A percentile compares a stretch with the other conserved stretches of the same genome.
These are phyloP conservation scores for Rhodamnia rubescens DNA, from an alignment of 345 rosid species.

Conservation along the genomic window DNA sequence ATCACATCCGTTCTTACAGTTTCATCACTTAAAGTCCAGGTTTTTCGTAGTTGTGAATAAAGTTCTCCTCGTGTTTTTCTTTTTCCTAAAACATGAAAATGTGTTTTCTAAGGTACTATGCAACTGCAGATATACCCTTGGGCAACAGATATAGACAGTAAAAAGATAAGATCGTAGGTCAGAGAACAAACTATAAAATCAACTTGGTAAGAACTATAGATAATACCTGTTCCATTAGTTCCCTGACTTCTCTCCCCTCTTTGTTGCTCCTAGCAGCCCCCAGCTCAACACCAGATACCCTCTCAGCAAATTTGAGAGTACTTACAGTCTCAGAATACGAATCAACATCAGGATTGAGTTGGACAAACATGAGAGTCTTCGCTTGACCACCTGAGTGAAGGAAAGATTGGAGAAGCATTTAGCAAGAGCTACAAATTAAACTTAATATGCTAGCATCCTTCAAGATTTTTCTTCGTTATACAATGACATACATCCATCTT, in stretches of 20 bases:
- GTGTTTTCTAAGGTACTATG: background rate
- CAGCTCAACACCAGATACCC: conserved; percentile 95
- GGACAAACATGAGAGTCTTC: conserved; percentile 95
- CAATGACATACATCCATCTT: background rate
- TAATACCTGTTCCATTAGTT: conserved; percentile 85
- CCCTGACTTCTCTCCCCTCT: conserved; percentile 84
- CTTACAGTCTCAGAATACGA: conserved; percentile 88
- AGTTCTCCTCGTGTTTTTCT: background rate
- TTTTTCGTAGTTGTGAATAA: background rate
- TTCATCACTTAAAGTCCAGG: background rate
- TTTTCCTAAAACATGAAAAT: background rate
- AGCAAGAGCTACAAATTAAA: background rate
- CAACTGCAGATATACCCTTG: background rate
- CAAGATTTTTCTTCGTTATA: background rate
- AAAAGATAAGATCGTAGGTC: background rate
- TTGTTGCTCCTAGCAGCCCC: conserved; percentile 88
- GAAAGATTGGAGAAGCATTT: background rate
- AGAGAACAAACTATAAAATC: background rate
- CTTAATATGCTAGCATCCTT: no score
- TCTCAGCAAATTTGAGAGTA: conserved; percentile 88
- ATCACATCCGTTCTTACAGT: background rate
- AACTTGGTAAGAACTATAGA: background rate
- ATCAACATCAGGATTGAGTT: conserved; percentile 86
- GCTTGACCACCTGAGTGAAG: conserved; percentile 80
- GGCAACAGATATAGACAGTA: background rate